phyloP scores from a whole-genome alignment of 129 eudicot genomes.

The Escallonia herrerae region DNA sequence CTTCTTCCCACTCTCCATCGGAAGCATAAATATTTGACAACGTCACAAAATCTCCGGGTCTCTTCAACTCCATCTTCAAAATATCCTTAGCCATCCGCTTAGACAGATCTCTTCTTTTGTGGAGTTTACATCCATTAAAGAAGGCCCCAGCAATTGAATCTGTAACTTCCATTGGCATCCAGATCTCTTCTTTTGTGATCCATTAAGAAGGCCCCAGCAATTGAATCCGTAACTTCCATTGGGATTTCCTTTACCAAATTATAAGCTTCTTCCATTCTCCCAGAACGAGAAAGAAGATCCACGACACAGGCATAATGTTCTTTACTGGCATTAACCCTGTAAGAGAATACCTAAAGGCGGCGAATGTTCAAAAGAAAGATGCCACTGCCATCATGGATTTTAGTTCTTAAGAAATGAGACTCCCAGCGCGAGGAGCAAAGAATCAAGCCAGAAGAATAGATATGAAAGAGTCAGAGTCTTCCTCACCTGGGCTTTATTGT shows the following conservation, averaged over 20 bases:
- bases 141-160: too few species aligned
- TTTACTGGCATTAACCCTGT: constrained; percentile 33
- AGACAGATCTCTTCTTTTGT: constrained; percentile 22
- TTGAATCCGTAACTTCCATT: constrained; percentile 34
- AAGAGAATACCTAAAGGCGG: neutral
- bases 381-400: too few species aligned
- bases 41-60: constrained; percentile 57
- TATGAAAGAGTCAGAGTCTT: too few species aligned
- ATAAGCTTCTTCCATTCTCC: constrained; percentile 61
- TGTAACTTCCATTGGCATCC: too few species aligned
- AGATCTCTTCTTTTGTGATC: too few species aligned
- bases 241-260: constrained; percentile 35
- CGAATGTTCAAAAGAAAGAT: too few species aligned
- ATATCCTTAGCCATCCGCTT: constrained; percentile 27
- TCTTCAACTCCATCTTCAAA: constrained; percentile 22
- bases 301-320: constrained; percentile 72
- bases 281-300: constrained; percentile 68
- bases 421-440: too few species aligned
- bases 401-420: too few species aligned
- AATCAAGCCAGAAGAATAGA: too few species aligned
- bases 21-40: constrained; percentile 64
- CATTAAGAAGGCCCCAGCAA: too few species aligned
- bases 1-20: constrained; percentile 64
- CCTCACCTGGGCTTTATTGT: too few species aligned
- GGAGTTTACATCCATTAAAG: too few species aligned